These are phyloP conservation scores for Kregervanrija pseudodelftensis DNA, from an alignment of 805 yeast genomes.

Conservation along the genomic window DNA sequence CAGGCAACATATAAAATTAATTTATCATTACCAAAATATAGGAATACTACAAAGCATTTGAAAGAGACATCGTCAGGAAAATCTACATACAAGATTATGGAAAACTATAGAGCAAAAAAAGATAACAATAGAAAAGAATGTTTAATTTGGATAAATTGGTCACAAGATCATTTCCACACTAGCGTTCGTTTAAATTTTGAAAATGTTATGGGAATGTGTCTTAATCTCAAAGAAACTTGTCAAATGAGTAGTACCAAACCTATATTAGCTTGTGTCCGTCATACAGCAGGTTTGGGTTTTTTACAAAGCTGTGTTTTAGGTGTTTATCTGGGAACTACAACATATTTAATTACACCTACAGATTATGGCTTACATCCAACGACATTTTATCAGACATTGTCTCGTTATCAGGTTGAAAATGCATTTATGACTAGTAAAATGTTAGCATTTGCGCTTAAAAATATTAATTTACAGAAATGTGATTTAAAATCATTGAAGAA, in stretches of 20 bases:
- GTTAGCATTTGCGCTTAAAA: constrained; percentile 63
- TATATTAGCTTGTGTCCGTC: constrained; percentile 79
- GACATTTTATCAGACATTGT: constrained; percentile 59
- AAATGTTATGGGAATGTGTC: constrained; percentile 69
- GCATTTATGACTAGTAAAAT: constrained; percentile 78
- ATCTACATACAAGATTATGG: constrained; percentile 37
- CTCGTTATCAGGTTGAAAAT: constrained; percentile 78
- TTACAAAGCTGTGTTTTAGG: constrained; percentile 81
- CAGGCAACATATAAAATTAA: constrained; percentile 20
- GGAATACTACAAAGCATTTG: constrained; percentile 59
- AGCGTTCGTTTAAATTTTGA: constrained; percentile 54
- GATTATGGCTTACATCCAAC: constrained; percentile 72
- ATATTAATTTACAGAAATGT: constrained; percentile 4
- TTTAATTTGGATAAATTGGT: constrained; percentile 60
- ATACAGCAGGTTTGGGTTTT: constrained; percentile 81
- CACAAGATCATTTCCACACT: constrained; percentile 62
- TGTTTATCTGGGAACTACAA: constrained; percentile 77
- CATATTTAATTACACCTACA: constrained; percentile 70
- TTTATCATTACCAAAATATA: constrained; percentile 41
- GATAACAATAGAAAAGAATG: constrained; percentile 33
- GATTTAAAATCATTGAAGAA: constrained; percentile 44
- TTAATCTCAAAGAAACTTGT: constrained; percentile 87
- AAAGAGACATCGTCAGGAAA: constrained; percentile 27
- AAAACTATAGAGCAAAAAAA: constrained; percentile 19
- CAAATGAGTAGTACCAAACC: constrained; percentile 68